Percentiles rank a stretch among this genome's conserved stretches.
These are phyloP conservation scores for Apostasia shenzhenica DNA, from an alignment of 106 monocot species.

Conservation along the genomic window DNA sequence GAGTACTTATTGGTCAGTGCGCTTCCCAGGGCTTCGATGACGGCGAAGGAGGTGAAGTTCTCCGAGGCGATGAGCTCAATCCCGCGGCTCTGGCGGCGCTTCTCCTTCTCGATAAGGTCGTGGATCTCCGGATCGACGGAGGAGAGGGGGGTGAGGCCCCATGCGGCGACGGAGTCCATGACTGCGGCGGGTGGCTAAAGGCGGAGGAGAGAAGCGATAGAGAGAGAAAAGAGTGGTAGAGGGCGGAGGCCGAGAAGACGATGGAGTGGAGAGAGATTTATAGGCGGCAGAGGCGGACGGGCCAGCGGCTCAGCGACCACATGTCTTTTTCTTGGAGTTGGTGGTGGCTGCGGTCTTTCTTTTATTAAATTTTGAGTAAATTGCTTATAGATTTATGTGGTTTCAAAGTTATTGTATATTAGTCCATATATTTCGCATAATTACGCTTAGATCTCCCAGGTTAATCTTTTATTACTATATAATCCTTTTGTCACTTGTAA, in stretches of 20 bases:
- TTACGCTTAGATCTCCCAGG: too few relatives aligned
- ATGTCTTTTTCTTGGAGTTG: too few relatives aligned
- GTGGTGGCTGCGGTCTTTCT: too few relatives aligned
- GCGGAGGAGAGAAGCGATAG: neutral
- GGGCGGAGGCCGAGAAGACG: neutral
- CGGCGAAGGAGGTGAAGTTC: slow-evolving; percentile 72
- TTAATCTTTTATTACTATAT: too few relatives aligned
- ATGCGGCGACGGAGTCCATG: slow-evolving; percentile 44
- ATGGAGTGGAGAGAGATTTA: slow-evolving; percentile 4
- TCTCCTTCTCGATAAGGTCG: slow-evolving; percentile 75
- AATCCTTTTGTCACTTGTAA: too few relatives aligned
- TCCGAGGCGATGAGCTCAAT: slow-evolving; percentile 80
- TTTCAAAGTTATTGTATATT: too few relatives aligned
- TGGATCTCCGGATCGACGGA: slow-evolving; percentile 45
- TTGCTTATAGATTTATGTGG: too few relatives aligned
- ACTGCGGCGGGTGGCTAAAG: neutral
- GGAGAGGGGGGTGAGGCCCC: slow-evolving; percentile 53
- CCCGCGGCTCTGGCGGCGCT: slow-evolving; percentile 60
- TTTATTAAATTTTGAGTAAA: too few relatives aligned
- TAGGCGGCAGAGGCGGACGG: neutral
- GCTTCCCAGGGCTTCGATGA: slow-evolving; percentile 69
- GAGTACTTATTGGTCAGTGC: slow-evolving; percentile 84
- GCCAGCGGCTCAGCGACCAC: neutral
- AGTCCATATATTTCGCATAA: too few relatives aligned
- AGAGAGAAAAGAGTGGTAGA: neutral